Evolutionary conservation across 306 rosid species (phyloP), one percentile per base, ranked within the genome.

Genomic region (Vicia villosa): DNA sequence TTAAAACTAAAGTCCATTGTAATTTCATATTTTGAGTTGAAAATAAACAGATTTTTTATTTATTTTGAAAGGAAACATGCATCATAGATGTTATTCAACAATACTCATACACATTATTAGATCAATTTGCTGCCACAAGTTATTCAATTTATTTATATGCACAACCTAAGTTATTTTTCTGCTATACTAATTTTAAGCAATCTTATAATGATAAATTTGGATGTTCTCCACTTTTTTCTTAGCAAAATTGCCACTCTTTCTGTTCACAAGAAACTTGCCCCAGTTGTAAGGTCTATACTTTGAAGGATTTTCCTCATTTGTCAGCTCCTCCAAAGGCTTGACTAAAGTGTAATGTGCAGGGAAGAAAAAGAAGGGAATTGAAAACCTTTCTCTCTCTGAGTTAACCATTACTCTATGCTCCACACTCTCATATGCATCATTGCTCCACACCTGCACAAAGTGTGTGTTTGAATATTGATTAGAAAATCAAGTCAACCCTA

Each of bases 381-480:
- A 86, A 64, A 78, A 60, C 77, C 96, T 91, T 24, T 79, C 85
- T 72, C 37, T 83, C 57, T 77, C 75, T 1, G 81, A 46, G 81
- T 88, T 87, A 34, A 87, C 84, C 66, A 77, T 41, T 55, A 64
- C 93, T 55, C 89, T 87, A 49, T 91, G 97, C 41, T 87, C 93
- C 45, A 77, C 86, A 63, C 93, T 89, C 56, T 88, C 85, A 66
- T 85, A 89, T 6, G 16, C 80, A 11, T 82, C 88, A 76, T 87
- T 90, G 75, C 86, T 90, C 96, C 96, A 91, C 36, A 87, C 96
- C 97, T 90, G 82, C 52, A 45, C 52, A 45, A 45, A 11, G 9
- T 37, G 26, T 37, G 41, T 37, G 2, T 5, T 7, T 37, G 10
- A 37, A 1, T n/a, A n/a, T n/a, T n/a, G n/a, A n/a, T n/a, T n/a